Evolutionary conservation across 2,329 filamentous ascomycete species (phyloP), one percentile per base, ranked within the genome.

Genomic region (Diaporthe batatas): DNA sequence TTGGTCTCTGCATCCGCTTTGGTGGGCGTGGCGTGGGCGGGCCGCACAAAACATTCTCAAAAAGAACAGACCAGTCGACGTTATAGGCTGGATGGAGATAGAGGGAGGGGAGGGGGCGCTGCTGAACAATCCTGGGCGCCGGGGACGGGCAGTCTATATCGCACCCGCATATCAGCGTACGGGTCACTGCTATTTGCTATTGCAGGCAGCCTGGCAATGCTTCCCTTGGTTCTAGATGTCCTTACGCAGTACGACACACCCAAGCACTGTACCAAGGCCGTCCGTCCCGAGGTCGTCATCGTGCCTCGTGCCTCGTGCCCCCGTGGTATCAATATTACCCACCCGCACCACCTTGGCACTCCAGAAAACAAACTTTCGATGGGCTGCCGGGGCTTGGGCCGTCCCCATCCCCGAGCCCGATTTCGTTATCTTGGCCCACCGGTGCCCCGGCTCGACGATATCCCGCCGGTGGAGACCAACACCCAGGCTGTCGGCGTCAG

Each of bases 321-420:
- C 62, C 62, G 25, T 53, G n/a, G 32, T 16, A 34, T 32, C 12
- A 39, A 39, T n/a, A 47, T 21, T 65, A 23, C 44, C 62, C 62
- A 65, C 44, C 44, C 6, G 62, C 44, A 51, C 6, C 29, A 29
- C 62, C 62, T 67, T 53, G 47, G 47, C 62, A 53, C 62, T 23
- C 62, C 47, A 67, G 62, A 53, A 53, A 67, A 67, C 47, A 67
- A 34, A 67, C 47, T 67, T 67, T 53, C 32, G 62, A 67, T 67
- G 47, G 62, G 10, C 36, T 12, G 29, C 62, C 62, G 62, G 44
- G 62, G 62, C 44, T 67, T 25, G 4, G 62, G 32, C 62, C 62
- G 21, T 16, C 32, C 39, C 32, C 14, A 53, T 25, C 62, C 62
- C 62, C 62, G 62, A 67, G 62, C 47, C 25, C 32, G 47, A 39